Percentiles rank a stretch among this genome's conserved stretches.
Evolutionary conservation across 2,329 filamentous ascomycete genomes (phyloP).

Genomic region (Colletotrichum limetticola): DNA sequence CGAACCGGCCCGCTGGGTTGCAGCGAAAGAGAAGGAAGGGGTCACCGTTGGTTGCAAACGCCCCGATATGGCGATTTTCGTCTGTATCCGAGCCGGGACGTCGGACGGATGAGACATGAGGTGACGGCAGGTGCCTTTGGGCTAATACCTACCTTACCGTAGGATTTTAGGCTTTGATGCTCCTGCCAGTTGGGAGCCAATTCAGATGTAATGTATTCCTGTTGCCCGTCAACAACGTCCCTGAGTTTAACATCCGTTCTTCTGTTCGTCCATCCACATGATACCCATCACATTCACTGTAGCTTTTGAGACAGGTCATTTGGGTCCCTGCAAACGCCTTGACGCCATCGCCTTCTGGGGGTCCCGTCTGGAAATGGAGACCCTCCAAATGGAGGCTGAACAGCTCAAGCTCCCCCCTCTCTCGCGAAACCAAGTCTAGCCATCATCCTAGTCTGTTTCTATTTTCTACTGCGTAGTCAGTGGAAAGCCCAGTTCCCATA

Average conservation of each 20-base stretch:
- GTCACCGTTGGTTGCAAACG: constrained; percentile 45
- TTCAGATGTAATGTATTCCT: background rate
- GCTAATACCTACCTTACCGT: too few relatives aligned
- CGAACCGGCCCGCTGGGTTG: constrained; percentile 46
- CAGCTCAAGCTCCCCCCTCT: constrained; percentile 3
- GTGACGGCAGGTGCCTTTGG: background rate
- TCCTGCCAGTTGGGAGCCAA: background rate
- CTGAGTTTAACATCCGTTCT: background rate
- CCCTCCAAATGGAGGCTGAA: constrained; percentile 21
- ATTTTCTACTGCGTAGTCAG: background rate
- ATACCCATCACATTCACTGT: background rate
- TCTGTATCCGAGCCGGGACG: background rate
- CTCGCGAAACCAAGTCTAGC: background rate
- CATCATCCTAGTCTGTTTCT: constrained; percentile 11
- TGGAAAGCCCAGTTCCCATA: background rate
- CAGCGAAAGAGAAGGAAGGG: constrained; percentile 4
- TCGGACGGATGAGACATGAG: background rate
- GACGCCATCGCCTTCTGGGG: constrained; percentile 10
- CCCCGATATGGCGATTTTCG: constrained; percentile 43
- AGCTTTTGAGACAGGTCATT: background rate
- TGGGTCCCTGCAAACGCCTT: constrained; percentile 14
- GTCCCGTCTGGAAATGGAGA: constrained; percentile 6
- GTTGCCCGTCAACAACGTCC: background rate
- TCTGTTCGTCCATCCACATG: background rate
- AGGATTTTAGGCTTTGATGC: background rate